Conservation (phyloP, 2,329 filamentous ascomycete species). For the Geosmithia putterillii region DNA sequence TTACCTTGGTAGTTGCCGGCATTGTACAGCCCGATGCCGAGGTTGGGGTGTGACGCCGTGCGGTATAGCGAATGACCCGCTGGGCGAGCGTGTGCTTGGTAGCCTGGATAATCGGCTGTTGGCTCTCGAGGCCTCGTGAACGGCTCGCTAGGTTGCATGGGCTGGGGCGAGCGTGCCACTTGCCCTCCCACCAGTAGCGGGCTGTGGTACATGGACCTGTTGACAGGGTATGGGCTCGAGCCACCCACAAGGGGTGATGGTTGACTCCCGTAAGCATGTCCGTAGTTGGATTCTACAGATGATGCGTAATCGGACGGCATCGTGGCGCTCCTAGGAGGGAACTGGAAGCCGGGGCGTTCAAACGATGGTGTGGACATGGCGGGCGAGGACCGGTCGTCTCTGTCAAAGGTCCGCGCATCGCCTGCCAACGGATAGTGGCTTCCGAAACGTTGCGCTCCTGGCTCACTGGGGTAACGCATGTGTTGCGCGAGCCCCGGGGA, state of each 20-base stretch:
- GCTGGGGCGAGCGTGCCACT: constrained; percentile 37
- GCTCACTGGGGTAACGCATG: constrained; percentile 35
- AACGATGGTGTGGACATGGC: constrained; percentile 57
- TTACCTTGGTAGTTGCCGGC: neutral
- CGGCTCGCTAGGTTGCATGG: constrained; percentile 45
- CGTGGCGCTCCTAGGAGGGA: constrained; percentile 28
- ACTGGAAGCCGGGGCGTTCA: constrained; percentile 43
- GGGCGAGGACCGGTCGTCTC: constrained; percentile 55
- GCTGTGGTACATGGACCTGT: constrained; percentile 18
- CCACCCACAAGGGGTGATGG: neutral
- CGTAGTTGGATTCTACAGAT: neutral
- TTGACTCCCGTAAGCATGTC: constrained; percentile 31
- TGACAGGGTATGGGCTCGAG: neutral
- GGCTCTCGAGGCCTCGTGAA: constrained; percentile 44
- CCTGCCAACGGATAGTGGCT: constrained; percentile 52
- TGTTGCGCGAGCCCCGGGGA: constrained; percentile 38
- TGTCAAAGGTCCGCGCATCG: constrained; percentile 51
- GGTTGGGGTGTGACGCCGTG: constrained; percentile 2
- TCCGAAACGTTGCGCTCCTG: constrained; percentile 34
- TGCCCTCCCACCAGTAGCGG: constrained; percentile 4
- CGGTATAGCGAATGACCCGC: neutral
- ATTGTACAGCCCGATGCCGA: neutral
- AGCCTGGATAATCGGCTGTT: constrained; percentile 45
- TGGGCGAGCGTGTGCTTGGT: constrained; percentile 13
- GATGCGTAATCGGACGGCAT: neutral